Base-by-base conservation (phyloP, 179 eudicot species). In the Spergularia azorica region DNA sequence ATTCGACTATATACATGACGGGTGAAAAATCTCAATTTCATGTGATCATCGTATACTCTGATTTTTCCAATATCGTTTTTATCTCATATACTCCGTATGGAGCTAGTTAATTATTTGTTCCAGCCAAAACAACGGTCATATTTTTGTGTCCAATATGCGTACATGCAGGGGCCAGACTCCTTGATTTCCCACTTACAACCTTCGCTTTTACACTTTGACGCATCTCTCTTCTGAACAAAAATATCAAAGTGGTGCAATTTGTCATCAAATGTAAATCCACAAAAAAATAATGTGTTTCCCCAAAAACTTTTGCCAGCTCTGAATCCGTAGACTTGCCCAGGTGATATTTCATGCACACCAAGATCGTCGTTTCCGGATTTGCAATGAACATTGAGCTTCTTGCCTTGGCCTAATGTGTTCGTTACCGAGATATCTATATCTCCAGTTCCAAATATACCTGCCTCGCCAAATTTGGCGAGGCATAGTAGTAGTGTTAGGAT, bases 161-260 rank as follows among this genome's bases (percentile, higher is more conserved):
- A 10, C 71, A 39, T 9, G 41, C 71, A 67, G 3, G 71, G 71
- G 18, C 54, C 71, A 46, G 52, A 8, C 20, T 39, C 52, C 38
- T 67, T 41, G 71, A 67, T 67, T 12, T 67, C 48, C 71, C 71
- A 67, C 2, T 54, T 10, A 14, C 20, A 67, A 16, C 54, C 38
- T 0, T 5, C 4, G 0, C 41, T 9, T 2, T 13, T 4, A 17
- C 71, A 67, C 17, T 2, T 6, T 0, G 3, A 2, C 5, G 11
- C 1, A 43, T 67, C 71, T 2, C 52, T 11, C 7, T 18, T 9
- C 8, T 41, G 17, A 41, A 0, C 48, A 67, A 67, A 76, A n/a
- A 76, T 76, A 67, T 76, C 73, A 56, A 76, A 76, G 73, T 65
- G 55, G 43, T 67, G 79, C n/a, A 76, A 55, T 56, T 12, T 41